Evolutionary conservation across 805 yeast genomes (phyloP), one percentile per base, ranked within the genome.

Genomic region (Sugiyamaella americana): DNA sequence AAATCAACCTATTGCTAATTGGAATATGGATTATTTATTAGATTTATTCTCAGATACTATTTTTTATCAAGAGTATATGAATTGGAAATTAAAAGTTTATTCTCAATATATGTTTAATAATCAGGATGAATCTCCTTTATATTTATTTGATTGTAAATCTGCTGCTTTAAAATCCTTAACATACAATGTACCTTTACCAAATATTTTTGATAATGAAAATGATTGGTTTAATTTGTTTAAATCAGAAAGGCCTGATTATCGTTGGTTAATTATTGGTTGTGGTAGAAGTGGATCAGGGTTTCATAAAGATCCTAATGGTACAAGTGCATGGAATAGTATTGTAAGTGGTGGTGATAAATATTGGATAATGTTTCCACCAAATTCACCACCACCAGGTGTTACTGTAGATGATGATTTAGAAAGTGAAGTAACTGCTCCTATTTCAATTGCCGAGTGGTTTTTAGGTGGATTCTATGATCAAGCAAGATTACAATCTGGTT

Each of bases 401-500:
- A 77, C 78, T 38, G 82, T 88, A 0, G 84, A 81, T 58, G 75
- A 68, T 2, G 41, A 32, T 23, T 83, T 78, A 35, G 95, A 87
- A 62, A 80, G 87, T 57, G 95, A 87, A 61, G 96, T 88, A 18
- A 87, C 95, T 0, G 75, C 91, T 1, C 97, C 97, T 0, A 78
- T 85, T n/a, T 93, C 95, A 0, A 72, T 88, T 18, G 94, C 96
- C 1, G 97, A 88, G 62, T 88, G 96, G 95, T 83, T 87, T 1
- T 62, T 84, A 6, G 73, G 84, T 13, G 96, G 95, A 0, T 88
- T 84, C 56, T 87, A 79, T 69, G 49, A 55, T 49, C 59, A 82
- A 39, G 75, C 78, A 13, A 72, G 74, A 46, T 54, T 51, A 40
- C 21, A 34, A 24, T 26, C 61, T 37, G 71, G 73, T 19, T 82